Evolutionary conservation across 108 stramenopile genomes (phyloP).

Genomic region (Nannochloropsis oceanica): DNA sequence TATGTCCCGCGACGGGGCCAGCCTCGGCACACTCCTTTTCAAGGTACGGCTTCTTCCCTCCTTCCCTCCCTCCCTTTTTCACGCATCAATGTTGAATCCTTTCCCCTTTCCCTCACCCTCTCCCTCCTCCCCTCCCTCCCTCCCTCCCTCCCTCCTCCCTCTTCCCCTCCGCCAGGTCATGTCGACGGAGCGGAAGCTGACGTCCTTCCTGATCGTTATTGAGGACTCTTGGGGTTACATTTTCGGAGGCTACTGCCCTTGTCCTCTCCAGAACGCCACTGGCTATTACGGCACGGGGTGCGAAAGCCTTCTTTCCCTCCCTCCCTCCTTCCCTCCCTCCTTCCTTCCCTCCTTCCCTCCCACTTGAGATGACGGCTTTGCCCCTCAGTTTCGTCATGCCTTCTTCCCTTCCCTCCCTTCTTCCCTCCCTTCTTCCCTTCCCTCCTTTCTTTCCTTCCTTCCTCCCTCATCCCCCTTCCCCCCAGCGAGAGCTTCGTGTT

Average conservation of each 20-base stretch:
- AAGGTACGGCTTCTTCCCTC: neutral
- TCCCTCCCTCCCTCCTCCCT: neutral
- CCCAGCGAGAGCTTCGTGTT: slow-evolving; percentile 27
- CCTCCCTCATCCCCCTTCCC: neutral
- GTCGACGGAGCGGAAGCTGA: neutral
- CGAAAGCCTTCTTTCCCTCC: neutral
- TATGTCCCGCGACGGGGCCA: slow-evolving; percentile 23
- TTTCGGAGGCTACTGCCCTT: slow-evolving; percentile 21
- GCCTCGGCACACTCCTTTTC: slow-evolving; percentile 17
- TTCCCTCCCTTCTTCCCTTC: too few relatives aligned
- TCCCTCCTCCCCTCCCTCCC: neutral
- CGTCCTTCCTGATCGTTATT: slow-evolving; percentile 16
- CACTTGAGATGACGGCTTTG: neutral
- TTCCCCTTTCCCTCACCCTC: neutral
- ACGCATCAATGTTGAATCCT: neutral
- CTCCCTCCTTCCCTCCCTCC: neutral
- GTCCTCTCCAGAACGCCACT: neutral
- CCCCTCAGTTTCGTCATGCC: too few relatives aligned
- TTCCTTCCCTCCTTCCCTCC: neutral
- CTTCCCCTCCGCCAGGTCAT: neutral
- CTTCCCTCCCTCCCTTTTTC: neutral
- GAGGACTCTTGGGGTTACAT: slow-evolving; percentile 35
- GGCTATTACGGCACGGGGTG: neutral
- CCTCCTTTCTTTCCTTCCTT: too few relatives aligned
- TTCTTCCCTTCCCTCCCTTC: too few relatives aligned